Percentiles rank a stretch among this genome's conserved stretches.
Conservation (phyloP, 2,329 filamentous ascomycete genomes). For the Clonostachys sp. region DNA sequence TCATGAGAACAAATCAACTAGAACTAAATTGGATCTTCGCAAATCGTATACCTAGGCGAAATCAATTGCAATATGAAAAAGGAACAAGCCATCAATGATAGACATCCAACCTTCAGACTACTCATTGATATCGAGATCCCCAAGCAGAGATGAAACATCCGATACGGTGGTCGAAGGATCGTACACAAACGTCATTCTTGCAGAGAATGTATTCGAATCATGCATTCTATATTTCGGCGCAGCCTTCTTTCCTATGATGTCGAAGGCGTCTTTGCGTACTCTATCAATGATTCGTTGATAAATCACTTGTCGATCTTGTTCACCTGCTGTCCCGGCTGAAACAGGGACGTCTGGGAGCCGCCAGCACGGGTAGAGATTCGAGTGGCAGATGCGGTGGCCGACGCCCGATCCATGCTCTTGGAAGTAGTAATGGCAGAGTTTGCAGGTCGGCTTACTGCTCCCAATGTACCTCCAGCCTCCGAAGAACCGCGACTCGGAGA, state of each 20-base stretch:
- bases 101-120: no score
- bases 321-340: slow-evolving; percentile 1
- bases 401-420: slow-evolving; percentile 13
- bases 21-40: no score
- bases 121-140: no score
- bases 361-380: slow-evolving; percentile 33
- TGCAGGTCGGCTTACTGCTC: slow-evolving; percentile 31
- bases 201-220: slow-evolving; percentile 19
- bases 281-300: slow-evolving; percentile 15
- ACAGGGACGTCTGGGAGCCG: slow-evolving; percentile 22
- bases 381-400: slow-evolving; percentile 19
- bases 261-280: slow-evolving; percentile 18
- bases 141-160: no score
- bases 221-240: slow-evolving; percentile 14
- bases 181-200: no score
- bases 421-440: slow-evolving; percentile 31
- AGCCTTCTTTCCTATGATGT: slow-evolving; percentile 16
- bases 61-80: no score
- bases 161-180: no score
- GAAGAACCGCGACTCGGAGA: slow-evolving; percentile 17
- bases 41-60: no score
- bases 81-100: no score
- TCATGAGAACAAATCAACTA: no score
- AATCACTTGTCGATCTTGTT: slow-evolving; percentile 9
- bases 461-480: slow-evolving; percentile 27